Conservation (phyloP, 805 yeast species). For the Metschnikowia arizonensis region DNA sequence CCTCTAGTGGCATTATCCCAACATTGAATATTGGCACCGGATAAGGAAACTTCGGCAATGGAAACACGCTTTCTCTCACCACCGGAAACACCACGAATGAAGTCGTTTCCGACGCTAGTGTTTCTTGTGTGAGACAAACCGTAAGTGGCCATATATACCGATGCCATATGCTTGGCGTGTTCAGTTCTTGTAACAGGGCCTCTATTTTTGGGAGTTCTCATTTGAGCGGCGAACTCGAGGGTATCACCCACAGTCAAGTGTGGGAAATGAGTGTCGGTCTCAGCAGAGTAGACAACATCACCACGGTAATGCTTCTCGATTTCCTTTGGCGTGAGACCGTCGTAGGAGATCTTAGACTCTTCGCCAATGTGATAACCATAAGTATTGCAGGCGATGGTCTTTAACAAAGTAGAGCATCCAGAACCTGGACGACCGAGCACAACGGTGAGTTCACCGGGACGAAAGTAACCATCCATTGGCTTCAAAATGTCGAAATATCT, state of each 20-base stretch:
- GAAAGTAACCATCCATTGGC: slow-evolving; percentile 60
- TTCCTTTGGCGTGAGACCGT: slow-evolving; percentile 51
- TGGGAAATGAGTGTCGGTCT: slow-evolving; percentile 64
- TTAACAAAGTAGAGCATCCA: slow-evolving; percentile 68
- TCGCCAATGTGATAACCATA: slow-evolving; percentile 52
- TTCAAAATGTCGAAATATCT: slow-evolving; percentile 49
- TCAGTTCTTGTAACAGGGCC: slow-evolving; percentile 54
- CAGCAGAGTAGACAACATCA: slow-evolving; percentile 68
- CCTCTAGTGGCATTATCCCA: slow-evolving; percentile 74
- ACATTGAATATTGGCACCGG: slow-evolving; percentile 47
- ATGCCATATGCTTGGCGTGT: slow-evolving; percentile 43
- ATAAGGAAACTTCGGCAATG: slow-evolving; percentile 58
- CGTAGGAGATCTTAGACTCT: slow-evolving; percentile 47
- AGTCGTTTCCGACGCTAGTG: slow-evolving; percentile 62
- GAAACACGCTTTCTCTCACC: slow-evolving; percentile 73
- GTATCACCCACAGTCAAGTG: slow-evolving; percentile 66
- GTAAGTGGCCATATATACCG: slow-evolving; percentile 42
- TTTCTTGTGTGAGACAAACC: slow-evolving; percentile 54
- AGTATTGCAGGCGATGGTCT: slow-evolving; percentile 60
- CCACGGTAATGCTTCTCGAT: slow-evolving; percentile 55
- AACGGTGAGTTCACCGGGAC: slow-evolving; percentile 63
- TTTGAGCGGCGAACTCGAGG: slow-evolving; percentile 54
- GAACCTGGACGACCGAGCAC: slow-evolving; percentile 81
- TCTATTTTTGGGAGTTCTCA: slow-evolving; percentile 61
- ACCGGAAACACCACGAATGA: slow-evolving; percentile 66